A percentile compares a stretch with the other conserved stretches of the same genome.
Conservation (phyloP, 208 protist species). For the Strigomonas culicis region DNA sequence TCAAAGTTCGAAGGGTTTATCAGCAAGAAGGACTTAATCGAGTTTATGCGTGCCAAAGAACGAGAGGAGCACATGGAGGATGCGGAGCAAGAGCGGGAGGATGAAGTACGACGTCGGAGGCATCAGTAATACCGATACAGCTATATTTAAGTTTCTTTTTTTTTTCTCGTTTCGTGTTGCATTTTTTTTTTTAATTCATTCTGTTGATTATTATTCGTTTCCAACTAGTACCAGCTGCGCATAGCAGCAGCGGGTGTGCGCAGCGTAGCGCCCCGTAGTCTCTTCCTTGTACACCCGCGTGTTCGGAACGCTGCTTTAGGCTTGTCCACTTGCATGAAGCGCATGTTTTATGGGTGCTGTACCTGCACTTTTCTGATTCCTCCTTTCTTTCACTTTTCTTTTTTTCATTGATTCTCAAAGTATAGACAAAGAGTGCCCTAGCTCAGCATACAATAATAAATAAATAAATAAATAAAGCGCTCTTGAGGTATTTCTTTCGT, state of each 20-base stretch:
- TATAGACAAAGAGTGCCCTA: background rate
- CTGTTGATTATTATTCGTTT: no score
- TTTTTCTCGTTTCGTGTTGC: constrained; percentile 17
- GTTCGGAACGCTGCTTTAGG: no score
- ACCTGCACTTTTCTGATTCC: background rate
- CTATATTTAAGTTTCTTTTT: constrained; percentile 3
- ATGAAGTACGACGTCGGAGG: constrained; percentile 8
- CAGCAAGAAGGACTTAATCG: constrained; percentile 80
- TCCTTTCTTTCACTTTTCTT: constrained; percentile 3
- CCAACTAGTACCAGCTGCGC: no score
- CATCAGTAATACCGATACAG: background rate
- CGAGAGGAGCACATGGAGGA: constrained; percentile 55
- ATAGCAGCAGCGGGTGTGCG: no score
- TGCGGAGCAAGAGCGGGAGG: constrained; percentile 27
- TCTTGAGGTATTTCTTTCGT: background rate
- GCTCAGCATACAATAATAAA: background rate
- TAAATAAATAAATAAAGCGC: background rate
- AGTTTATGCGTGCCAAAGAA: constrained; percentile 64
- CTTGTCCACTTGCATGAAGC: no score
- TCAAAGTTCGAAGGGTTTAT: constrained; percentile 66
- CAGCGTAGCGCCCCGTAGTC: no score
- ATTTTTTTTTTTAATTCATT: constrained; percentile 14
- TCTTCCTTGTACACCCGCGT: no score
- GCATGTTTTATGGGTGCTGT: no score
- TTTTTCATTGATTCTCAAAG: background rate